These are phyloP conservation scores for Tetrapisispora nanseiensis DNA, from an alignment of 805 yeast genomes.

Conservation along the genomic window DNA sequence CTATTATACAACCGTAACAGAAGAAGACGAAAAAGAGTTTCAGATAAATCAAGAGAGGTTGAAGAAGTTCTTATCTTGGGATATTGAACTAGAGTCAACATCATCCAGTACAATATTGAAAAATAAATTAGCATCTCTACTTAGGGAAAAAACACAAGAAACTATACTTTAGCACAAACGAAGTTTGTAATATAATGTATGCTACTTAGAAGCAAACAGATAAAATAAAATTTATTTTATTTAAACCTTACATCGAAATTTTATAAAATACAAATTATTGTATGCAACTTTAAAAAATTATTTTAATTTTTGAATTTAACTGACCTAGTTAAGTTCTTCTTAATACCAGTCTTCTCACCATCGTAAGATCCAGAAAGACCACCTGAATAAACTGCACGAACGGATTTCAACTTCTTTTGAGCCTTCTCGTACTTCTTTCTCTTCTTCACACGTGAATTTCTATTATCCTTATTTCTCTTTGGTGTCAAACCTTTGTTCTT, in stretches of 20 bases:
- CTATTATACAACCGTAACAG: constrained; percentile 8
- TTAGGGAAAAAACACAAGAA: too few relatives aligned
- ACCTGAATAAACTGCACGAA: constrained; percentile 76
- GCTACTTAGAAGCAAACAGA: too few relatives aligned
- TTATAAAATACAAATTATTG: too few relatives aligned
- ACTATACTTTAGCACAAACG: too few relatives aligned
- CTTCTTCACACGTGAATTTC: constrained; percentile 97
- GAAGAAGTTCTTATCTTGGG: constrained; percentile 24
- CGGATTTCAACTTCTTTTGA: constrained; percentile 82
- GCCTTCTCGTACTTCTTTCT: constrained; percentile 94
- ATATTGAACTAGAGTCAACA: constrained; percentile 18
- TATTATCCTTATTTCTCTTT: constrained; percentile 82
- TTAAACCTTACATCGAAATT: too few relatives aligned
- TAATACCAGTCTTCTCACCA: constrained; percentile 96
- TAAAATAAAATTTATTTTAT: too few relatives aligned
- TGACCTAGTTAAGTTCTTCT: constrained; percentile 83
- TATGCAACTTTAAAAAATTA: background rate
- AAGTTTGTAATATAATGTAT: too few relatives aligned
- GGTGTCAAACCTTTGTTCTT: constrained; percentile 96
- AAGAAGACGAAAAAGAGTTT: constrained; percentile 13
- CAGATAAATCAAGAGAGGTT: constrained; percentile 13
- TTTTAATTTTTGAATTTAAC: constrained; percentile 45
- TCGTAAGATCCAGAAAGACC: constrained; percentile 67
- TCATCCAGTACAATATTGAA: constrained; percentile 4
- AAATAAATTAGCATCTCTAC: constrained; percentile 5